Evolutionary conservation across 805 yeast genomes (phyloP).

Genomic region (Ogataea ramenticola): DNA sequence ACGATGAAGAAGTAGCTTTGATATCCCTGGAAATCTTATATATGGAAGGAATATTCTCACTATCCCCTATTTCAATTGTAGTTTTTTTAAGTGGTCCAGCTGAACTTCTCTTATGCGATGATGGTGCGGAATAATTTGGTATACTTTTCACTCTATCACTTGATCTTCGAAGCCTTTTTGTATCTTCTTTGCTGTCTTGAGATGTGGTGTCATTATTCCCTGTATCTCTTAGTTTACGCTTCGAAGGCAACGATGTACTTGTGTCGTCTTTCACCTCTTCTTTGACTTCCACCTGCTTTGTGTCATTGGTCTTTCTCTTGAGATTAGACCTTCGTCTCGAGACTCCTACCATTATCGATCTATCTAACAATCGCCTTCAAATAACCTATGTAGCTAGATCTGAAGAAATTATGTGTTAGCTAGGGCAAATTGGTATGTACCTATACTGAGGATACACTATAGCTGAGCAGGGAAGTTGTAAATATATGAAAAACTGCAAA

Average conservation of each 20-base stretch:
- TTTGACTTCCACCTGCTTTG: too few species aligned
- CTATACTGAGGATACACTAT: too few species aligned
- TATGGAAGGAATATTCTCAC: not conserved
- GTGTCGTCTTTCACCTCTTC: too few species aligned
- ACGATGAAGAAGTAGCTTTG: too few species aligned
- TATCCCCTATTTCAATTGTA: not conserved
- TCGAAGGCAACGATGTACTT: not conserved
- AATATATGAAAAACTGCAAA: too few species aligned
- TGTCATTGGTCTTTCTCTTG: not conserved
- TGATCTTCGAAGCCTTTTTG: conserved; percentile 8
- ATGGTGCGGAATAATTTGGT: conserved; percentile 7
- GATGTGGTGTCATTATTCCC: not conserved
- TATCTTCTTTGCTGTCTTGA: not conserved
- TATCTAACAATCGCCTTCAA: not conserved
- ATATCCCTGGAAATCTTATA: not conserved
- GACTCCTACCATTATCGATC: not conserved
- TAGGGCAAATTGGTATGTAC: too few species aligned
- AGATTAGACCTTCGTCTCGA: not conserved
- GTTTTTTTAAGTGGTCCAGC: not conserved
- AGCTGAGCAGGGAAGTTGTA: too few species aligned
- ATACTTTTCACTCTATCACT: conserved; percentile 7
- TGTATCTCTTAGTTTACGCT: not conserved
- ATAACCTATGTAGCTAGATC: not conserved
- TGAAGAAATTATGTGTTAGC: too few species aligned
- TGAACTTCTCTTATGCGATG: not conserved